Evolutionary conservation across 2,329 filamentous ascomycete species (phyloP).

Genomic region (Exophiala lecanii-corni): DNA sequence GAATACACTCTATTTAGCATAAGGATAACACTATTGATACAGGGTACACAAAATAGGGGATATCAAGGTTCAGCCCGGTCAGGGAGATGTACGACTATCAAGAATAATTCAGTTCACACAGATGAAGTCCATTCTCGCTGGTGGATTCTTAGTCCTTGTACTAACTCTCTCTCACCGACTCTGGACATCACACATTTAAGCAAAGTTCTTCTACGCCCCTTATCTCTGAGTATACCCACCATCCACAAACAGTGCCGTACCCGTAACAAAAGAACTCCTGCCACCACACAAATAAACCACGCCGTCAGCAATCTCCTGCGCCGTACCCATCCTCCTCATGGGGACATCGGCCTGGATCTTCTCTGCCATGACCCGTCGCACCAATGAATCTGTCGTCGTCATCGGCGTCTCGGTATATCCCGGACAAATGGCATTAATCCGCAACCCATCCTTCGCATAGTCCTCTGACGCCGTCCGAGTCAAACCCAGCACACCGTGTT

Average conservation of each 20-base stretch:
- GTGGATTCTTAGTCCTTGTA: too few relatives aligned
- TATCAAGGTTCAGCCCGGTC: too few relatives aligned
- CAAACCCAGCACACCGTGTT: constrained; percentile 55
- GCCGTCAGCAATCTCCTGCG: constrained; percentile 54
- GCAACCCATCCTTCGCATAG: constrained; percentile 41
- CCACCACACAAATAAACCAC: constrained; percentile 64
- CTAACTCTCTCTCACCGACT: too few relatives aligned
- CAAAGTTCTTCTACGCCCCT: too few relatives aligned
- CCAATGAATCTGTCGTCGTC: constrained; percentile 72
- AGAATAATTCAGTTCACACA: too few relatives aligned
- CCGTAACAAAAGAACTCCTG: constrained; percentile 67
- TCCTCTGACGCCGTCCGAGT: constrained; percentile 53
- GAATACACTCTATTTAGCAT: too few relatives aligned
- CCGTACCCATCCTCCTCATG: constrained; percentile 47
- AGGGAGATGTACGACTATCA: too few relatives aligned
- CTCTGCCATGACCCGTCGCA: constrained; percentile 58
- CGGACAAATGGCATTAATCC: constrained; percentile 51
- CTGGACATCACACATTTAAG: too few relatives aligned
- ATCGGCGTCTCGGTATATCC: constrained; percentile 62
- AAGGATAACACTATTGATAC: background rate
- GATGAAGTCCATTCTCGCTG: too few relatives aligned
- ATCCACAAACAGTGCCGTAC: constrained; percentile 64
- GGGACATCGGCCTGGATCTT: constrained; percentile 45
- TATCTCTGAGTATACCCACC: constrained; percentile 56
- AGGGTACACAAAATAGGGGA: too few relatives aligned